A percentile compares a stretch with the other conserved stretches of the same genome.
Evolutionary conservation across 1,284 basidiomycete species (phyloP).

Genomic region (Leccinum brunneo-olivaceum): DNA sequence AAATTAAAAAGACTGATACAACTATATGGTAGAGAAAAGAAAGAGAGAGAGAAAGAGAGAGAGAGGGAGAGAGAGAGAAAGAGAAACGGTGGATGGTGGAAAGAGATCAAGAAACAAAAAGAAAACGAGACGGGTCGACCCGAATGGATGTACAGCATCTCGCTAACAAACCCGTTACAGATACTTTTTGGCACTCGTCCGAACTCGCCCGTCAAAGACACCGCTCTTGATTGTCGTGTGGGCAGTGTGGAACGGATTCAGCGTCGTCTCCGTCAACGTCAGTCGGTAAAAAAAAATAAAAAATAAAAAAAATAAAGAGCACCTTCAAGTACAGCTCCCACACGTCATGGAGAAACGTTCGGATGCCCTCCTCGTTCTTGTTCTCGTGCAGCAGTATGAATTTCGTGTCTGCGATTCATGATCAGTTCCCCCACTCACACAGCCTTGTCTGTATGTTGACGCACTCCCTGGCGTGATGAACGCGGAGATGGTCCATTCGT

Average conservation of each 20-base stretch:
- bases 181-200: constrained; percentile 82
- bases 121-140: constrained; percentile 14
- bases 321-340: constrained; percentile 97
- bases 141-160: constrained; percentile 9
- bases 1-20: constrained; percentile 32
- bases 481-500: constrained; percentile 94
- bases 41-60: constrained; percentile 14
- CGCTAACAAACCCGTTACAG: constrained; percentile 31
- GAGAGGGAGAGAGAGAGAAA: constrained; percentile 27
- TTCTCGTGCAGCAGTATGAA: constrained; percentile 87
- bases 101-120: constrained; percentile 16
- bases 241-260: constrained; percentile 91
- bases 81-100: constrained; percentile 1
- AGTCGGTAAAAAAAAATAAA: constrained; percentile 4
- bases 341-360: constrained; percentile 82
- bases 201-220: constrained; percentile 77
- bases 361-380: constrained; percentile 94
- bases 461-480: constrained; percentile 90
- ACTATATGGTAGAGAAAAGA: constrained; percentile 19
- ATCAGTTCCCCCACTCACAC: constrained; percentile 8
- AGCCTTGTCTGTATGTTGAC: constrained; percentile 25
- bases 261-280: constrained; percentile 51
- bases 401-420: constrained; percentile 90
- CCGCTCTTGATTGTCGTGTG: constrained; percentile 76
- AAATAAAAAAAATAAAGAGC: too few relatives aligned